phyloP scores from a whole-genome alignment of 164 flowering plant genomes.

The Chimonanthus salicifolius region DNA sequence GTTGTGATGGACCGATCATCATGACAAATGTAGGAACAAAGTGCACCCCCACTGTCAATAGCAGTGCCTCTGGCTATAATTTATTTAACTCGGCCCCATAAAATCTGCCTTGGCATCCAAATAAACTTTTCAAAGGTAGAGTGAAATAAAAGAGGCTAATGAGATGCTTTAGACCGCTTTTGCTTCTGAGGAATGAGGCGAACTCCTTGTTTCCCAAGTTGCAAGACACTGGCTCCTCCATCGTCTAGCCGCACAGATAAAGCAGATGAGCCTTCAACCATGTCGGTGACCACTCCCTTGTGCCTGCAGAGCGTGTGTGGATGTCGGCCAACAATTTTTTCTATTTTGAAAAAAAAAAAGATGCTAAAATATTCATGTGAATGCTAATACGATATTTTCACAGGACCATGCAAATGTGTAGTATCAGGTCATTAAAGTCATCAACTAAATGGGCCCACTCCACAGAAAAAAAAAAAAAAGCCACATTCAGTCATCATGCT shows the following conservation, averaged over 20 bases:
- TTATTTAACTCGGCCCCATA: background rate
- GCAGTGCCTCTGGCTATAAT: background rate
- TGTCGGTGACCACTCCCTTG: conserved; percentile 62
- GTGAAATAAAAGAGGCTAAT: conserved; percentile 1
- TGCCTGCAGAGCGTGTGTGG: conserved; percentile 40
- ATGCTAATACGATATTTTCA: background rate
- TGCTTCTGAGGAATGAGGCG: conserved; percentile 82
- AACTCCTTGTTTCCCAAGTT: conserved; percentile 79
- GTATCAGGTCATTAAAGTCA: background rate
- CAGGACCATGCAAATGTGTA: background rate
- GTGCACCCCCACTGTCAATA: background rate
- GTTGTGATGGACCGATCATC: conserved; percentile 3
- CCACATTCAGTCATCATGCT: background rate
- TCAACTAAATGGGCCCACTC: background rate
- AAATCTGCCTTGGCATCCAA: conserved; percentile 11
- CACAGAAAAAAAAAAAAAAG: background rate
- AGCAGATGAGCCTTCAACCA: conserved; percentile 50
- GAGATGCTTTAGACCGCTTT: conserved; percentile 41
- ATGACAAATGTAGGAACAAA: background rate
- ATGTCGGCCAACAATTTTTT: background rate
- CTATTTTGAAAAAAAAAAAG: background rate
- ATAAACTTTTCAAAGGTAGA: background rate
- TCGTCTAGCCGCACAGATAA: conserved; percentile 69
- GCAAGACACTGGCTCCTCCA: conserved; percentile 57
- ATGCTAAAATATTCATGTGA: background rate